Base-by-base conservation (phyloP, 768 basidiomycete genomes). In the Exidia glandulosa region DNA sequence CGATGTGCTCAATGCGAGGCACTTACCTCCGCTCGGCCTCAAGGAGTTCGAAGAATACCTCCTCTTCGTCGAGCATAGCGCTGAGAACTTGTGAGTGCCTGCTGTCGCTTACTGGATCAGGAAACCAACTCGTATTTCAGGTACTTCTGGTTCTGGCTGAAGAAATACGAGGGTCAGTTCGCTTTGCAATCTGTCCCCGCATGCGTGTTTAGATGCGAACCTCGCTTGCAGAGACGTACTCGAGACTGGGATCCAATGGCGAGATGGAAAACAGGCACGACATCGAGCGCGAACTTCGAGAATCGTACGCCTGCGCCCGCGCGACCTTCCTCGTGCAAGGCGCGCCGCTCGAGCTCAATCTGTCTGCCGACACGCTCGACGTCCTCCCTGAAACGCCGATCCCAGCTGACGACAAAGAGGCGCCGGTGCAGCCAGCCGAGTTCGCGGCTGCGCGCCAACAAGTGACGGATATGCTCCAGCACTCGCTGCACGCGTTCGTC, bases 41-140 rank as follows among this genome's bases (percentile, higher is more conserved):
- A 87, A 87, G 69, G 86, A 87, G 70, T 80, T 87, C 58, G 73
- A 87, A 74, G 89, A 91, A 71, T 91, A 88, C 79, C 74, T 90
- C 58, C 75, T 91, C 47, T 89, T 88, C 70, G 86, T 87, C 58
- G 90, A 91, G 64, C 79, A 78, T 59, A 78, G 78, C 54, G 82
- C 86, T 27, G 88, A 90, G 70, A 90, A 90, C 67, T 77, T 91
- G 79, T 85, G 63, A 70, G 81, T 62, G 16, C 58, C 31, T 37
- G 27, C 36, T 30, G n/a, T 32, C 37, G 19, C 58, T 73, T 5
- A 9, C n/a, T 19, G 29, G 19, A 60, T 23, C 9, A 56, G 7
- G 52, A 32, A 31, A 25, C 12, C 57, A 63, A 63, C 13, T 60
- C 63, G 2, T 55, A 61, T 29, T 62, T 5, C 65, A 85, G 85